Percentiles rank a stretch among this genome's conserved stretches.
phyloP scores from a whole-genome alignment of 2,329 filamentous ascomycete genomes.

The Tolypocladium sp. region DNA sequence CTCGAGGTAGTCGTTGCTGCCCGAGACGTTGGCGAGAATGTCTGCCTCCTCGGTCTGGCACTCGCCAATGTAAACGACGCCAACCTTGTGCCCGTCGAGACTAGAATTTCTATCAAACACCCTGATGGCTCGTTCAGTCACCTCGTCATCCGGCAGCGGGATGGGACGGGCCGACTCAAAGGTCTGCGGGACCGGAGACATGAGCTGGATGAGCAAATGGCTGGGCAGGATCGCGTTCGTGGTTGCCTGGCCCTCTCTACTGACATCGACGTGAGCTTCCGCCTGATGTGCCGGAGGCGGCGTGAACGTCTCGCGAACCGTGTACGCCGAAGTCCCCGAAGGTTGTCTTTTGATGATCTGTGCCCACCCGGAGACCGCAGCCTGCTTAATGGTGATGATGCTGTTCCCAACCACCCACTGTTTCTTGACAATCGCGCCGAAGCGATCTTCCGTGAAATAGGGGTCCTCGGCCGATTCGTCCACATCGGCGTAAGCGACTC shows the following conservation, averaged over 20 bases:
- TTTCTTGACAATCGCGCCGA: constrained; percentile 57
- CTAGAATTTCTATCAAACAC: constrained; percentile 81
- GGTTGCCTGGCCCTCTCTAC: constrained; percentile 41
- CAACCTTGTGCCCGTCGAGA: constrained; percentile 91
- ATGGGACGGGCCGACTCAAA: constrained; percentile 59
- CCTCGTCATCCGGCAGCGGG: constrained; percentile 61
- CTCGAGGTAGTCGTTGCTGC: constrained; percentile 78
- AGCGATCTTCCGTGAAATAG: constrained; percentile 54
- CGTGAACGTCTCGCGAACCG: constrained; percentile 49
- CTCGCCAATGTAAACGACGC: constrained; percentile 86
- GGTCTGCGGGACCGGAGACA: constrained; percentile 52
- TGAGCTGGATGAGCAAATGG: constrained; percentile 61
- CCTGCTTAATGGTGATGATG: constrained; percentile 66
- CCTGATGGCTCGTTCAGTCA: constrained; percentile 63
- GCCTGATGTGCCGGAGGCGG: constrained; percentile 49
- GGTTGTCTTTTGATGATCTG: constrained; percentile 64
- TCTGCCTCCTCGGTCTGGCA: constrained; percentile 75
- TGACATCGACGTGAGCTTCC: constrained; percentile 35
- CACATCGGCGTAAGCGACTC: constrained; percentile 75
- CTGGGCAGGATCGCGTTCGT: constrained; percentile 61
- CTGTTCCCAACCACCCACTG: constrained; percentile 67
- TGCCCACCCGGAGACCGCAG: constrained; percentile 56
- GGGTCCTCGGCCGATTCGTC: constrained; percentile 64
- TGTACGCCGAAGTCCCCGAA: constrained; percentile 54
- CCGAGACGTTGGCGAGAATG: constrained; percentile 78